phyloP scores from a whole-genome alignment of 164 flowering plant genomes.

The Tinospora cordifolia region DNA sequence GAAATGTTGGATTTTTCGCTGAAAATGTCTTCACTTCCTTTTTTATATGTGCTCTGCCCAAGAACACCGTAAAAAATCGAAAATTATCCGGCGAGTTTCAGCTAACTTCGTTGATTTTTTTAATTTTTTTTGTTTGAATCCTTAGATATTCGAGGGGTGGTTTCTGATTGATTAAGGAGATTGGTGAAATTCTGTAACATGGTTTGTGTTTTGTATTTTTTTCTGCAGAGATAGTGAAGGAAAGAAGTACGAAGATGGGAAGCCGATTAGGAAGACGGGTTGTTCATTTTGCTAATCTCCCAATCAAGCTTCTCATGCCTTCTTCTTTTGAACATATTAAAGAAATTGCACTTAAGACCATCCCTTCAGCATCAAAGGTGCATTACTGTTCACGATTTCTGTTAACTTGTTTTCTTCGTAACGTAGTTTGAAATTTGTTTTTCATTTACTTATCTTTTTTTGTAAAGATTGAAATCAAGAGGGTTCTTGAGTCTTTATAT shows the following conservation, averaged over 20 bases:
- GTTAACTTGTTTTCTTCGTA: neutral
- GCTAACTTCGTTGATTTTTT: too few species aligned
- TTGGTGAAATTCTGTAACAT: too few species aligned
- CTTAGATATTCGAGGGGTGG: too few species aligned
- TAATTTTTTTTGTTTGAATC: too few species aligned
- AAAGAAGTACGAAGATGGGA: conserved; percentile 33
- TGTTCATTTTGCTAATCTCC: conserved; percentile 64
- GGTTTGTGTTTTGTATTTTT: neutral
- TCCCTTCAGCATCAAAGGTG: conserved; percentile 76
- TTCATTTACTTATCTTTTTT: neutral
- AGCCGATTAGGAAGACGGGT: conserved; percentile 72
- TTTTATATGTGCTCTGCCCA: too few species aligned
- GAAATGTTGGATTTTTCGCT: too few species aligned
- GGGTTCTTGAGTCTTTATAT: conserved; percentile 72
- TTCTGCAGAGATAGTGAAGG: neutral
- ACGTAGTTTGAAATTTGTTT: neutral
- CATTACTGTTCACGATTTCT: neutral
- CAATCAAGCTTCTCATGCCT: conserved; percentile 79
- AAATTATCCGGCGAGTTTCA: too few species aligned
- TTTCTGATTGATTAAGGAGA: too few species aligned
- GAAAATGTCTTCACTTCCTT: too few species aligned
- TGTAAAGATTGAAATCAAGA: conserved; percentile 62
- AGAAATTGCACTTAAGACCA: conserved; percentile 72
- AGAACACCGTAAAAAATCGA: too few species aligned
- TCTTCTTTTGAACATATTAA: conserved; percentile 46